Evolutionary conservation across 345 rosid genomes (phyloP).

Genomic region (Eucalyptus caleyi): DNA sequence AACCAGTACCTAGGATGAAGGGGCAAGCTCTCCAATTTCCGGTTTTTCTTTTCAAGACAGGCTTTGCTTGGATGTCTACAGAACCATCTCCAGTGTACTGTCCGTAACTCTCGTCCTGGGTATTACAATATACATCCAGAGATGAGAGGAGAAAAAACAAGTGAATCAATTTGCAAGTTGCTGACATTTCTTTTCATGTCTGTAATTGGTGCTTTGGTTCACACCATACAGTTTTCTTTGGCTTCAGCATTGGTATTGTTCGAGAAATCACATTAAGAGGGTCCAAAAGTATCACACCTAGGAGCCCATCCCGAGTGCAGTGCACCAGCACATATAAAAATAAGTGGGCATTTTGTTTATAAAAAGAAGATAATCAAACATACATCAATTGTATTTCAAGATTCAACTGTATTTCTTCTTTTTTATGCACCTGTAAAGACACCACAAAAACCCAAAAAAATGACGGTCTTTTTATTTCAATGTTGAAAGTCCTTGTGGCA

Average conservation of each 20-base stretch:
- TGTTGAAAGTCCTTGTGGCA: background rate
- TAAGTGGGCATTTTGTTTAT: background rate
- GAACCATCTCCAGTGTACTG: constrained; percentile 32
- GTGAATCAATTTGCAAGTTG: background rate
- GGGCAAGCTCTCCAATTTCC: constrained; percentile 31
- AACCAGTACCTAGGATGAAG: constrained; percentile 18
- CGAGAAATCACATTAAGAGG: background rate
- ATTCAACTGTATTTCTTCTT: background rate
- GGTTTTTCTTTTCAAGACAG: constrained; percentile 13
- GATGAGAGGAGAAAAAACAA: background rate
- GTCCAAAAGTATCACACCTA: background rate
- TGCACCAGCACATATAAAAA: background rate
- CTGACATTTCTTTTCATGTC: background rate
- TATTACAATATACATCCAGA: background rate
- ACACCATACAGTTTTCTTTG: background rate
- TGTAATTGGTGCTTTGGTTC: background rate
- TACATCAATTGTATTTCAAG: background rate
- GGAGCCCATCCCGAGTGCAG: background rate
- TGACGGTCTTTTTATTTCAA: background rate
- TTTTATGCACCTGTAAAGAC: background rate
- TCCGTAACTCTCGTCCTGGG: constrained; percentile 1
- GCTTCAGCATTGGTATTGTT: background rate
- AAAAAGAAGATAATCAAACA: background rate
- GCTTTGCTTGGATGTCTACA: constrained; percentile 15
- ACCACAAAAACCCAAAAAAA: background rate